Base-by-base conservation (phyloP, 805 yeast genomes). In the Vanderwaltozyma polyspora region DNA sequence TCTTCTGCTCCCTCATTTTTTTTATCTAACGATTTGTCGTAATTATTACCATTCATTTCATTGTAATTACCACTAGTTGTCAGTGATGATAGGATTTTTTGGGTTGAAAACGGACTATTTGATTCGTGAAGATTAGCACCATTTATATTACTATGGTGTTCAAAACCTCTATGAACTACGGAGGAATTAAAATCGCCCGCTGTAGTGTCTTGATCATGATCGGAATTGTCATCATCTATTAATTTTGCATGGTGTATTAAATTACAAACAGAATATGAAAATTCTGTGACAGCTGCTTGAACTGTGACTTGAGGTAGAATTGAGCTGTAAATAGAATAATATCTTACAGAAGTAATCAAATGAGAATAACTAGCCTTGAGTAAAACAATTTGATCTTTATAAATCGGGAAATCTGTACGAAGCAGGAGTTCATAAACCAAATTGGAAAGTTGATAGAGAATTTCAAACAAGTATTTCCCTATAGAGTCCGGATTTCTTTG, bases 301-400 rank as follows among this genome's bases (percentile, higher is more conserved):
- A 86, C 68, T 2, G 85, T 69, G 13, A 79, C 60, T 34, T 67
- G 68, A 0, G 95, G 95, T 36, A 84, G 57, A 3, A 81, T 48
- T 9, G 35, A 27, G 3, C 70, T 62, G 44, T 80, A 78, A 9
- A 76, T 60, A 1, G 81, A 73, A 54, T 65, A 80, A 51, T 84
- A 83, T 47, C 95, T 68, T 1, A 87, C 72, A 1, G 85, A 68
- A 2, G 94, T 76, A 28, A 89, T 73, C 1, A 77, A 71, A 57
- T 80, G 85, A 13, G 86, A 74, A 17, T 80, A 70, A 1, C 91
- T 68, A 28, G 80, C 78, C 36, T 78, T 72, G 13, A 46, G 15
- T 19, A 73, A 49, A 29, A 64, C 52, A 30, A 75, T 56, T 51
- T 63, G 58, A 39, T 70, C 64, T 38, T 65, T 48, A 33, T 54